Base-by-base conservation (phyloP, 1,284 basidiomycete genomes). In the Pterula multifida region DNA sequence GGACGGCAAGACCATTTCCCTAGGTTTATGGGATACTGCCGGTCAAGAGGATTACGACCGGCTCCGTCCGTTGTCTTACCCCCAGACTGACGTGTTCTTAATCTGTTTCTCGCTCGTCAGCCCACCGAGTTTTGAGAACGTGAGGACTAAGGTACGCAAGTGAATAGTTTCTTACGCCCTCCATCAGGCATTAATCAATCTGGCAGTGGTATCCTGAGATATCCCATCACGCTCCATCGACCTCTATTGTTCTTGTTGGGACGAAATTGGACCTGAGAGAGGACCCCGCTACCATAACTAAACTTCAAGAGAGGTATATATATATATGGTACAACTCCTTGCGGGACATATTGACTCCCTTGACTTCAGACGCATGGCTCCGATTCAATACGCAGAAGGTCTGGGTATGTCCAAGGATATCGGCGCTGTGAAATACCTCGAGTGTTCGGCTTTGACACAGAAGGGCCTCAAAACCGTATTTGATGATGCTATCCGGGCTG, bases 31-130 rank as follows among this genome's bases (percentile, higher is more conserved):
- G 94, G 93, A 97, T 78, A 98, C 94, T n/a, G 94, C 94, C 48
- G 94, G 94, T 60, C 94, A 97, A 71, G 94, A 98, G 67, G 93
- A 97, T 73, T 95, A 94, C 67, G 96, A 98, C 69, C 89, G 96
- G 52, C 85, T 99, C 60, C 87, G 96, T 59, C 96, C 96, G 49
- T 78, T 98, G 56, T 95, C 91, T 55, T 99, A 99, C 71, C 96
- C 96, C 4, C 96, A 98, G 69, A 98, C 96, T 49, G 96, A 99
- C 65, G 93, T 99, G 35, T 98, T 99, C 74, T 76, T 99, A 64
- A 93, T 98, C 66, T 98, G 96, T 68, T 99, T 98, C 76, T 96
- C 92, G 45, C 79, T 98, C 55, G 94, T 97, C 62, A 93, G 89
- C 60, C 96, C 96, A 26, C 91, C 96, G 22, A 91, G 87, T 68